phyloP scores from a whole-genome alignment of 352 stramenopile species.

The Globisporangium cederbergense region DNA sequence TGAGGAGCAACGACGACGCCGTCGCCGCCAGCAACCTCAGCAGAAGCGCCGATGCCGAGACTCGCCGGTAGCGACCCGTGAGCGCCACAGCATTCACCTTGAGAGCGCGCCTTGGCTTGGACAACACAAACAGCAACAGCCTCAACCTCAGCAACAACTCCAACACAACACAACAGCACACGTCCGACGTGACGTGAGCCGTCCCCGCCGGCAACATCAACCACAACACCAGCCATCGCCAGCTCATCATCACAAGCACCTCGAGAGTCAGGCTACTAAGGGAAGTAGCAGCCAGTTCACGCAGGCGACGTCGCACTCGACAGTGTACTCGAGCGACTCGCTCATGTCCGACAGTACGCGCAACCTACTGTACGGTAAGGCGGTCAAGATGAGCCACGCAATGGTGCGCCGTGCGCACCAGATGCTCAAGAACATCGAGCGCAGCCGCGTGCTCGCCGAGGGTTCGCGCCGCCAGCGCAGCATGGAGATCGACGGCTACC shows the following conservation, averaged over 20 bases:
- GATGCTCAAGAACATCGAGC: slow-evolving; percentile 17
- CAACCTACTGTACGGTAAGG: slow-evolving; percentile 9
- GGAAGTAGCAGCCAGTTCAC: slow-evolving; percentile 9
- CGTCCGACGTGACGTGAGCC: not conserved
- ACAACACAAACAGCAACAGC: not conserved
- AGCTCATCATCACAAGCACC: not conserved
- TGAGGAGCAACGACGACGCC: not conserved
- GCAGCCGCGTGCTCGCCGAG: slow-evolving; percentile 5
- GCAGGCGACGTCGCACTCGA: slow-evolving; percentile 5
- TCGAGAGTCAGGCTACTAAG: slow-evolving; percentile 5
- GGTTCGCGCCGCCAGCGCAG: not conserved
- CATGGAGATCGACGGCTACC: slow-evolving; percentile 18
- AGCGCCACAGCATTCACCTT: slow-evolving; percentile 13
- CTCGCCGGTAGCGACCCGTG: not conserved
- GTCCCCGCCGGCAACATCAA: not conserved
- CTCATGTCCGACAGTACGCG: slow-evolving; percentile 10
- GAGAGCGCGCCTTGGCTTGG: slow-evolving; percentile 17
- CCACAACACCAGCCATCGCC: not conserved
- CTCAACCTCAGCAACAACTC: not conserved
- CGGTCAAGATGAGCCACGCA: slow-evolving; percentile 14
- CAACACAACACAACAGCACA: not conserved
- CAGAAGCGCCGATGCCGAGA: not conserved
- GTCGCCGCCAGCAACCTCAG: not conserved
- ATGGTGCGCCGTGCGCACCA: slow-evolving; percentile 13
- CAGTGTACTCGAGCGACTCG: not conserved